Evolutionary conservation across 345 rosid genomes (phyloP).

Genomic region (Syzygium grande): DNA sequence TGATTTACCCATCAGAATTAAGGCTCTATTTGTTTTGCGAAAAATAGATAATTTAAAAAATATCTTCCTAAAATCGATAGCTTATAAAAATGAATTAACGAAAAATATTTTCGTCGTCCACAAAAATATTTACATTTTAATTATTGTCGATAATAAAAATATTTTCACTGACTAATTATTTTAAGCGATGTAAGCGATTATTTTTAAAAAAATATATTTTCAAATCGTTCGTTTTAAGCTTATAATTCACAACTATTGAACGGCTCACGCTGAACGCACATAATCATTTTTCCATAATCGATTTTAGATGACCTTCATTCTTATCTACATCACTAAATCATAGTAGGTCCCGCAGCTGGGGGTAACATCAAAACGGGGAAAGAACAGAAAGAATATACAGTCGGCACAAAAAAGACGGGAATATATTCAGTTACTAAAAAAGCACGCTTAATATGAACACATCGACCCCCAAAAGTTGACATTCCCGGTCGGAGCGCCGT

Average conservation of each 20-base stretch:
- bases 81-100: too few relatives aligned
- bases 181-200: not conserved
- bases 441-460: not conserved
- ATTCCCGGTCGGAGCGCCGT: accelerated
- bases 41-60: too few relatives aligned
- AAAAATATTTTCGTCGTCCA: too few relatives aligned
- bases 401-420: not conserved
- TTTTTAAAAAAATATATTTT: not conserved
- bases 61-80: accelerated
- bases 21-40: accelerated
- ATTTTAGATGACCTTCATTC: not conserved
- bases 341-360: not conserved
- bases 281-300: not conserved
- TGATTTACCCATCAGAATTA: not conserved
- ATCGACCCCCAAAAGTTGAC: not conserved
- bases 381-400: not conserved
- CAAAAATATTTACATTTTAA: too few relatives aligned
- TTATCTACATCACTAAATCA: not conserved
- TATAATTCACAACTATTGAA: not conserved
- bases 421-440: not conserved
- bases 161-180: not conserved
- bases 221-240: not conserved
- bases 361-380: not conserved
- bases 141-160: not conserved
- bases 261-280: not conserved